Evolutionary conservation across 1,284 basidiomycete genomes (phyloP), one percentile per base, ranked within the genome.

Genomic region (Cryptococcus sp.): DNA sequence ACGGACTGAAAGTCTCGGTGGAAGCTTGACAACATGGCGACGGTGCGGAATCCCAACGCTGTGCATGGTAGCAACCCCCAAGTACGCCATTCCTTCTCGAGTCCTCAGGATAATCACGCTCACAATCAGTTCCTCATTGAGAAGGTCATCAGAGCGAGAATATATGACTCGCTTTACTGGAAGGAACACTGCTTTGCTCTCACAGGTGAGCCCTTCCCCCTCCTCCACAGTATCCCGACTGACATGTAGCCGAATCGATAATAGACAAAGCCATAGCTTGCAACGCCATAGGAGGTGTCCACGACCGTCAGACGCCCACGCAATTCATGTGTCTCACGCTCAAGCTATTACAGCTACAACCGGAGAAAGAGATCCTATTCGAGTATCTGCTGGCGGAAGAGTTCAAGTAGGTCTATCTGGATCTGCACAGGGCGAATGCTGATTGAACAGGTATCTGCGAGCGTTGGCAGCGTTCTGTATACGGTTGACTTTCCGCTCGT

Each of bases 51-150:
- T 31, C 28, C 64, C 19, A 47, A 48, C 16, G 57, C 68, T 1
- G 87, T 98, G 59, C 94, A 97, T 67, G 94, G 95, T 41, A 87
- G 91, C 61, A 94, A 93, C 73, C 86, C 87, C n/a, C 86, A 88
- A 77, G 87, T 87, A 62, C 45, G 63, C 24, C 32, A 21, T 16
- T 4, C n/a, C n/a, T 9, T 18, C 21, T 36, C 18, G 16, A 23
- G 5, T 11, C 5, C 14, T 12, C 26, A 10, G 4, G 28, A n/a
- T 31, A 43, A 9, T 43, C 36, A 28, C 40, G 53, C 69, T 57
- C 56, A 39, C 14, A n/a, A 26, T 21, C 69, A 97, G 89, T 92
- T 84, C 74, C 78, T 99, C 68, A 86, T 99, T 41, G 95, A 98
- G 78, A 95, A 92, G 48, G 87, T 97, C 55, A 92, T 98, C 58